Evolutionary conservation across 192 early-diverging fungal species (phyloP), one percentile per base, ranked within the genome.

Genomic region (Linnemannia schmuckeri): DNA sequence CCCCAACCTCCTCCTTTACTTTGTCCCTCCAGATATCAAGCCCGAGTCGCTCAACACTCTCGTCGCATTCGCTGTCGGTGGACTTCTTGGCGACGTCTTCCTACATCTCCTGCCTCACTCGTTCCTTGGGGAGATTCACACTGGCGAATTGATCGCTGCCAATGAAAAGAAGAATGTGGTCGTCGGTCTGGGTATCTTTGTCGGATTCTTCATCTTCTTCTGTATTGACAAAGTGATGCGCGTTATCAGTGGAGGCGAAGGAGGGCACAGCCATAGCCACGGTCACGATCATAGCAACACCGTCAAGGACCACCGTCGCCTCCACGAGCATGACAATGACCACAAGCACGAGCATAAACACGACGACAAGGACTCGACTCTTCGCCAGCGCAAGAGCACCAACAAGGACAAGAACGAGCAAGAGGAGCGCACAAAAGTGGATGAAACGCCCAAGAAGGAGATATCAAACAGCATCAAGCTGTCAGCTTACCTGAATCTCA

Each of bases 61-160:
- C 77, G 96, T 97, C 37, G 93, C 94, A 61, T 96, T 97, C 91
- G 96, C 96, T 0, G 95, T 96, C n/a, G 96, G 96, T 80, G 95
- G 95, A 15, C 88, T 97, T 37, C 78, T 97, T 42, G 96, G 96
- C 20, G 96, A 97, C 81, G 96, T 97, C 17, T 95, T 97, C 79
- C 83, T 97, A 81, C 96, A 97, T 79, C 85, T 97, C 66, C 79
- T 97, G 55, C 96, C 96, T 55, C 94, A 96, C 80, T 91, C 94
- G 47, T 96, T 97, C 77, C 68, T 92, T 57, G 93, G 90, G 47
- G 95, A 92, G 73, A 87, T 77, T 38, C 89, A 93, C 46, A 61
- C 38, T 1, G 86, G 91, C 40, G 84, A 77, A 38, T 70, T 89
- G 5, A 83, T 89, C 4, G 70, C 82, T 12, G 88, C 81, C 40